Base-by-base conservation (phyloP, 345 rosid genomes). In the Ceriops zippeliana region DNA sequence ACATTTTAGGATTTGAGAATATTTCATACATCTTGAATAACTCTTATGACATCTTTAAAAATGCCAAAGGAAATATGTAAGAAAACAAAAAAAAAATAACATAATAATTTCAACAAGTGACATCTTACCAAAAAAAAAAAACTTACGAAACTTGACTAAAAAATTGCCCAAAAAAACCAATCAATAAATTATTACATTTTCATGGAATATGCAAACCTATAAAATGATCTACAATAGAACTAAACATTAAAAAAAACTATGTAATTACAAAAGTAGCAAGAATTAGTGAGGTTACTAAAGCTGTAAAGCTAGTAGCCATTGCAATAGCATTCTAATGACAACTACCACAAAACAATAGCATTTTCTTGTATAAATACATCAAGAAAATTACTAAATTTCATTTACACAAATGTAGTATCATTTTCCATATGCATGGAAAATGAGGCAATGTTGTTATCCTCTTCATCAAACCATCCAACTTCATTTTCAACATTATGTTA, bases 391-490 rank as follows among this genome's bases (percentile, higher is more conserved):
- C 99, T 91, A 76, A 95, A 95, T 74, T 98, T 92, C 58, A 98
- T 98, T 69, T 98, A 80, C 51, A 90, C 99, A 80, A 91, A 95
- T 47, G 97, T 95, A 76, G 99, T 98, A 85, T 95, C 99, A 89
- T 91, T 95, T 61, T 97, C 99, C 82, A 95, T 79, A 70, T 93
- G 97, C 99, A 95, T 95, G 67, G 99, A 95, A 71, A 95, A 76
- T 32, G 89, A 88, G 78, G 91, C 99, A 7, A 93, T 92, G 81
- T 89, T 90, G 63, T 95, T 95, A 31, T 91, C 99, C 81, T 91
- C 98, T 60, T 89, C 87, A 79, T 95, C 99, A 90, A 85, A 95
- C 99, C 99, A 95, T 62, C 98, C 98, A 73, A 90, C 96, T 84
- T 95, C 99, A 81, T 91, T 95, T 65, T 91, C 67, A 95, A 82